These are phyloP conservation scores for Fistulifera solaris DNA, from an alignment of 108 stramenopile species.

Conservation along the genomic window DNA sequence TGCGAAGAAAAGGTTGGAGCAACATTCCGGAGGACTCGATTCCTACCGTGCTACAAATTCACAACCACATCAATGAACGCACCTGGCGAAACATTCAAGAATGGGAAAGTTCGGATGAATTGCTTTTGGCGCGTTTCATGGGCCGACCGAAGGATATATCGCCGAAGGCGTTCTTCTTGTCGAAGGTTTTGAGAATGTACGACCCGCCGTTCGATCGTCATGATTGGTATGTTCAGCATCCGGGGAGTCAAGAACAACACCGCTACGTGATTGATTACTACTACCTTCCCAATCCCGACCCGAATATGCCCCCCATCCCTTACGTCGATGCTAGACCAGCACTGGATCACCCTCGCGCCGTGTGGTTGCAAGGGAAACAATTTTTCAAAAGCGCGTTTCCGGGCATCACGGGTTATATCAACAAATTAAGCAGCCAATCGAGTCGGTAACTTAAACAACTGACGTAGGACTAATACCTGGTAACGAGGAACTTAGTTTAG, in stretches of 20 bases:
- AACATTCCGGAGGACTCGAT: slow-evolving; percentile 69
- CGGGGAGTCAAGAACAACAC: slow-evolving; percentile 27
- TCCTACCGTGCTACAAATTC: slow-evolving; percentile 78
- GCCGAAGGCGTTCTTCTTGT: slow-evolving; percentile 84
- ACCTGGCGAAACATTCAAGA: slow-evolving; percentile 71
- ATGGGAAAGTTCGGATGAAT: slow-evolving; percentile 62
- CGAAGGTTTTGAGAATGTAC: slow-evolving; percentile 53
- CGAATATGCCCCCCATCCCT: slow-evolving; percentile 6
- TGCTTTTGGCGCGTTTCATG: slow-evolving; percentile 76
- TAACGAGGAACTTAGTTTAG: too few relatives aligned
- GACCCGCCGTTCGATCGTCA: slow-evolving; percentile 92
- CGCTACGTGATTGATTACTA: slow-evolving; percentile 97
- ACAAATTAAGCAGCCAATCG: too few relatives aligned
- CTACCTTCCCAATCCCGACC: not conserved
- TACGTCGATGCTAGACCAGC: slow-evolving; percentile 91
- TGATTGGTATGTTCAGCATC: slow-evolving; percentile 91
- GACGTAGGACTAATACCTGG: too few relatives aligned
- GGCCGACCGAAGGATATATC: slow-evolving; percentile 85
- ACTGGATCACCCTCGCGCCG: slow-evolving; percentile 62
- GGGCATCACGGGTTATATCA: slow-evolving; percentile 29
- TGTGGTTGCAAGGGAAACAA: slow-evolving; percentile 55
- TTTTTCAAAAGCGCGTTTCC: slow-evolving; percentile 58
- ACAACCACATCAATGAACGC: slow-evolving; percentile 94
- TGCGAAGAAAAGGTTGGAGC: slow-evolving; percentile 89
- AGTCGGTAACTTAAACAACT: too few relatives aligned